A percentile compares a stretch with the other conserved stretches of the same genome.
phyloP scores from a whole-genome alignment of 257 asterid genomes.

The Paulownia fortunei region DNA sequence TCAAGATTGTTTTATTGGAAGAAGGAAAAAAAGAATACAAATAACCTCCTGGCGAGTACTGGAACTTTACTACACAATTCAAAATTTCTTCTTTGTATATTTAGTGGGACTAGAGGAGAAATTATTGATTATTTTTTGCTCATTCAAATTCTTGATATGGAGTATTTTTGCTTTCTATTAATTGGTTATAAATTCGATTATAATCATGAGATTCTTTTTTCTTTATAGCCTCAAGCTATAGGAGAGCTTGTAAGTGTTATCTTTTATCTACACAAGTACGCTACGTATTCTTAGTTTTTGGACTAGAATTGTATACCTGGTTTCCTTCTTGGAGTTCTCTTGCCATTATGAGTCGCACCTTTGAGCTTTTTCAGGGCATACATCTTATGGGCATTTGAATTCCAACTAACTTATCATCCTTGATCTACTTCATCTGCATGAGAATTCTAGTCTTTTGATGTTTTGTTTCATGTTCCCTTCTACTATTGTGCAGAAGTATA shows the following conservation, averaged over 20 bases:
- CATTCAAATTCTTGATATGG: slow-evolving; percentile 6
- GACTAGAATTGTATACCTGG: neutral
- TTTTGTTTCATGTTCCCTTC: neutral
- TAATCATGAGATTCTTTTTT: slow-evolving; percentile 1
- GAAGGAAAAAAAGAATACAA: neutral
- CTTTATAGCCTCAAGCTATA: neutral
- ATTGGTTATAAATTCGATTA: neutral
- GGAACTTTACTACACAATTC: neutral
- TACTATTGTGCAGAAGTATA: neutral
- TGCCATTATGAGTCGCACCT: slow-evolving; percentile 3
- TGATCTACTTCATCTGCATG: neutral
- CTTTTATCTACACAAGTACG: slow-evolving; percentile 16
- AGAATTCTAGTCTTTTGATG: slow-evolving; percentile 5
- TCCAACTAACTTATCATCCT: neutral
- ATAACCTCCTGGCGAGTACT: neutral
- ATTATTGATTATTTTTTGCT: neutral
- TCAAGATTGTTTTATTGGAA: slow-evolving; percentile 10
- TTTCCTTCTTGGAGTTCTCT: neutral
- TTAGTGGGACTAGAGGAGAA: neutral
- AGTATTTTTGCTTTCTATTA: neutral
- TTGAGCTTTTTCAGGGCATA: neutral
- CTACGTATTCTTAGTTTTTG: slow-evolving; percentile 6
- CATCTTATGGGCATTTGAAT: slow-evolving; percentile 4
- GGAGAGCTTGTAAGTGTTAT: neutral
- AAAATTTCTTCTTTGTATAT: neutral